Evolutionary conservation across 805 yeast species (phyloP).

Genomic region (Cyberlindnera suaveolens): DNA sequence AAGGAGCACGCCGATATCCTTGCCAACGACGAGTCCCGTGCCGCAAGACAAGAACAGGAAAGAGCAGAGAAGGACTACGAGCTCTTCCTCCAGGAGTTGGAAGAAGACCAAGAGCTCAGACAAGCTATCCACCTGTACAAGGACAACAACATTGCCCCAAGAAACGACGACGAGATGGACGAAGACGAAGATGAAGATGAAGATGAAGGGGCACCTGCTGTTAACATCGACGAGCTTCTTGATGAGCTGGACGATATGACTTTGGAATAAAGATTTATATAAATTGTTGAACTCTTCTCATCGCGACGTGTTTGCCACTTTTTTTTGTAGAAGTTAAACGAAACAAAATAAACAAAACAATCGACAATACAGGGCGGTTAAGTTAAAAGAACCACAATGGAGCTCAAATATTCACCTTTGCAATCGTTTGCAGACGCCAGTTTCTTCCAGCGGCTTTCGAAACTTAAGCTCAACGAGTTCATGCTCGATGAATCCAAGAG

Average conservation of each 20-base stretch:
- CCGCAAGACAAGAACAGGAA: conserved; percentile 82
- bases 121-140: conserved; percentile 86
- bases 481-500: conserved; percentile 40
- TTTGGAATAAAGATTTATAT: conserved; percentile 42
- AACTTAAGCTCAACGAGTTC: conserved; percentile 64
- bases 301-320: not conserved
- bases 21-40: conserved; percentile 65
- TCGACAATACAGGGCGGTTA: no score
- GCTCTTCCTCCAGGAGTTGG: conserved; percentile 91
- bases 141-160: conserved; percentile 41
- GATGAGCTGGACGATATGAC: conserved; percentile 95
- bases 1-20: conserved; percentile 86
- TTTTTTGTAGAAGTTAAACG: not conserved
- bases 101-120: conserved; percentile 93
- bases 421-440: conserved; percentile 81
- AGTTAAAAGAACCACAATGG: not conserved
- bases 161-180: conserved; percentile 48
- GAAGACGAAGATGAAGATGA: conserved; percentile 60
- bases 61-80: conserved; percentile 94
- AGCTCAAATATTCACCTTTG: conserved; percentile 34
- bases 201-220: conserved; percentile 64
- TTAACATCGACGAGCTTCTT: conserved; percentile 84
- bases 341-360: no score
- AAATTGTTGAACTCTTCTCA: not conserved
- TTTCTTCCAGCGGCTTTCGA: conserved; percentile 72